phyloP scores from a whole-genome alignment of 768 basidiomycete genomes.

The Amanita muscaria region DNA sequence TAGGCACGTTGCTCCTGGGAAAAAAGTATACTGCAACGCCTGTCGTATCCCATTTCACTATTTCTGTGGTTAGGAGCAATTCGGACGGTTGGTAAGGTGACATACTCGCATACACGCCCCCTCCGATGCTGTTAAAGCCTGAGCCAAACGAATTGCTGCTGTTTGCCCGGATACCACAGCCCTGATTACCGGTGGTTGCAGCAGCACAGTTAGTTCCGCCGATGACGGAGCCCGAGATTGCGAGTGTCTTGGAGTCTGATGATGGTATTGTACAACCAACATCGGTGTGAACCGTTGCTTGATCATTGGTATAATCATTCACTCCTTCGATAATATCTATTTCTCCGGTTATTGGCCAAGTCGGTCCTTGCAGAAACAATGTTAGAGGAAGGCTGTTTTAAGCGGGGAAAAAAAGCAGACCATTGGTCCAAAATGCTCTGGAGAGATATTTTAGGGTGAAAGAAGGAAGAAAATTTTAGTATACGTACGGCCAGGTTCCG shows the following conservation, averaged over 20 bases:
- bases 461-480: background rate
- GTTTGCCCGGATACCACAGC: slow-evolving; percentile 69
- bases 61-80: background rate
- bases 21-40: slow-evolving; percentile 85
- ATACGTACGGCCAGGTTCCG: slow-evolving; percentile 69
- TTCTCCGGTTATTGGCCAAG: slow-evolving; percentile 62
- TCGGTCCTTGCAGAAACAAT: slow-evolving; percentile 31
- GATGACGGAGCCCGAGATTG: slow-evolving; percentile 56
- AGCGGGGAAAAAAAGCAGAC: slow-evolving; percentile 15
- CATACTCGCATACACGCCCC: slow-evolving; percentile 88
- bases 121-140: slow-evolving; percentile 77
- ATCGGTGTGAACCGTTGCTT: slow-evolving; percentile 75
- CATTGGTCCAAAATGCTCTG: slow-evolving; percentile 43
- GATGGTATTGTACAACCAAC: slow-evolving; percentile 59
- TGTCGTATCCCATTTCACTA: slow-evolving; percentile 69
- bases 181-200: slow-evolving; percentile 59
- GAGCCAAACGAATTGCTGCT: slow-evolving; percentile 65
- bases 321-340: slow-evolving; percentile 85
- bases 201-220: slow-evolving; percentile 68
- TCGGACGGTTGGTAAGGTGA: slow-evolving; percentile 12
- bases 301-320: slow-evolving; percentile 70
- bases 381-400: slow-evolving; percentile 36
- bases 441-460: background rate
- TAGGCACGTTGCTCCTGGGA: slow-evolving; percentile 60
- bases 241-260: slow-evolving; percentile 34